Base-by-base conservation (phyloP, 2,329 filamentous ascomycete species). In the Aspergillus piperis region DNA sequence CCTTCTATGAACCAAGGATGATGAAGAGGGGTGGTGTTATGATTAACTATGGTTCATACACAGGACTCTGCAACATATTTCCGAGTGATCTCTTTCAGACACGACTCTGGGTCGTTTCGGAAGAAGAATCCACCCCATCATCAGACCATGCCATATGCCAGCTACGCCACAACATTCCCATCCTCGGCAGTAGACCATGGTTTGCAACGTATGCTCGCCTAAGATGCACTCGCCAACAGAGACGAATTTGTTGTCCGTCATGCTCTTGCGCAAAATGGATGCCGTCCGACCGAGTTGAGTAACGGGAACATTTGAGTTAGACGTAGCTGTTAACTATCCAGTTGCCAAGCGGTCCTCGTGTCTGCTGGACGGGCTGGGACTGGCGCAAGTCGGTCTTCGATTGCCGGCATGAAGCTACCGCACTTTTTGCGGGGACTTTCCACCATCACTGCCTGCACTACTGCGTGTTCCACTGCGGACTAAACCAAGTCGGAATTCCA, bases 361-460 rank as follows among this genome's bases (percentile, higher is more conserved):
- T 3, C 44, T 49, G 6, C 19, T 17, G 13, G 44, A 49, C 15
- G 41, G 15, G n/a, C 23, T n/a, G 53, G 53, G 25, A 42, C 41
- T 42, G 25, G 53, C 39, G 19, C 23, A 36, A 36, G 30, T 36
- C 27, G 21, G 15, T 23, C 41, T 36, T 41, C 39, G 39, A 55
- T 44, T 55, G 53, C 53, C 53, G 53, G 53, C 53, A 55, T 55
- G 42, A 19, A 32, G 38, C 53, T 36, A 55, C 53, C 53, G 53
- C 53, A 30, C 50, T 55, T 55, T 36, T 55, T 54, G 53, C 53
- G 53, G 53, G 53, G 53, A 55, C 52, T 15, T 27, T 30, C 44
- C 30, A 36, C 10, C 30, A 36, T n/a, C 39, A 42, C 39, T 17
- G 7, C 39, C 39, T 21, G 19, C 41, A 23, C 41, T 19, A 42